phyloP scores from a whole-genome alignment of 345 rosid genomes.

The Pelargonium nanum region DNA sequence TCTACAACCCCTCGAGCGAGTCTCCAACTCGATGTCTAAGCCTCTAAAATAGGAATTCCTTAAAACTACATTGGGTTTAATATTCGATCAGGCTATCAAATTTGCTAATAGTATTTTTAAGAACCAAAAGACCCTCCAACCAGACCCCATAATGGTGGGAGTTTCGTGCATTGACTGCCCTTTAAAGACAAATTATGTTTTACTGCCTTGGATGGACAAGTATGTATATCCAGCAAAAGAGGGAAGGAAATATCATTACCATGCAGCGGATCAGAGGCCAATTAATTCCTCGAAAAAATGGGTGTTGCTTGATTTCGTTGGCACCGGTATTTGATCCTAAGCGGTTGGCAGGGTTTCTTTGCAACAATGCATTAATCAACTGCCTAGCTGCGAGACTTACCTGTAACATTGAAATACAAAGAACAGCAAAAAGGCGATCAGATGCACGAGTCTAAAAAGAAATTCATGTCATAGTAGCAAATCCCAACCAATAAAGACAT shows the following conservation, averaged over 20 bases:
- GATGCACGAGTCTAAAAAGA: too few relatives aligned
- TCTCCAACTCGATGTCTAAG: background rate
- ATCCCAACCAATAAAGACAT: background rate
- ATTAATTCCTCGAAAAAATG: conserved; percentile 75
- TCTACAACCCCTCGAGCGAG: too few relatives aligned
- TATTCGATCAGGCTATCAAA: too few relatives aligned
- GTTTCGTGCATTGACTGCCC: too few relatives aligned
- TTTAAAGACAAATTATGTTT: too few relatives aligned
- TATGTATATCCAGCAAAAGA: background rate
- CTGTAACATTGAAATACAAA: conserved; percentile 31
- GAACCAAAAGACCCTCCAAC: background rate
- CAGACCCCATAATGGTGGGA: background rate
- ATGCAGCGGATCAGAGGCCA: conserved; percentile 92
- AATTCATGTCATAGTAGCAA: background rate
- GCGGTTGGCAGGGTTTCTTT: conserved; percentile 60
- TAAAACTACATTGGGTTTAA: background rate
- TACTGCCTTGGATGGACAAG: too few relatives aligned
- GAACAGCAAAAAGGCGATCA: conserved; percentile 1
- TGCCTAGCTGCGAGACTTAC: conserved; percentile 81
- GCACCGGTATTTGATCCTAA: conserved; percentile 80
- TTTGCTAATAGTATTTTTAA: too few relatives aligned
- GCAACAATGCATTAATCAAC: conserved; percentile 56
- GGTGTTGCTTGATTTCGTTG: conserved; percentile 77
- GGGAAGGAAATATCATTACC: conserved; percentile 31
- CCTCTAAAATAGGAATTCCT: background rate